Percentiles rank a stretch among this genome's conserved stretches.
These are phyloP conservation scores for Entrophospora sp. DNA, from an alignment of 192 early-diverging fungal species.

Conservation along the genomic window DNA sequence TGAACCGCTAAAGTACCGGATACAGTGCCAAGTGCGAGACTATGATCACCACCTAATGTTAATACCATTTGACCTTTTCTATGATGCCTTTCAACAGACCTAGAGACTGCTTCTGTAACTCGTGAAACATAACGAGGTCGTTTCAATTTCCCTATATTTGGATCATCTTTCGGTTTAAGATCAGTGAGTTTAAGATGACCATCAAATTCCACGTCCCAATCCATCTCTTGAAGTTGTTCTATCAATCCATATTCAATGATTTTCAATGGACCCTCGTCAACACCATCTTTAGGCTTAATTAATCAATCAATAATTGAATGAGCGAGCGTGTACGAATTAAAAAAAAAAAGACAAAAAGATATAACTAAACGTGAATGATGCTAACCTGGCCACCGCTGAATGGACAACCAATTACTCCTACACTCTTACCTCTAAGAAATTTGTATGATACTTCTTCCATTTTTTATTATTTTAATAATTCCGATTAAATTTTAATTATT, in stretches of 20 bases:
- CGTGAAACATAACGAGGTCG: constrained; percentile 75
- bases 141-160: constrained; percentile 72
- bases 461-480: too few relatives aligned
- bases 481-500: too few relatives aligned
- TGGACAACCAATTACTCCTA: constrained; percentile 63
- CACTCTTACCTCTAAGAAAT: constrained; percentile 56
- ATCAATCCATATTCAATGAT: constrained; percentile 78
- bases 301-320: too few relatives aligned
- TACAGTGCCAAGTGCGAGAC: constrained; percentile 85
- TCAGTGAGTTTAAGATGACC: constrained; percentile 61
- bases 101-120: constrained; percentile 59
- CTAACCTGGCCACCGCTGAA: constrained; percentile 59
- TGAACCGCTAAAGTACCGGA: constrained; percentile 67
- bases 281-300: constrained; percentile 80
- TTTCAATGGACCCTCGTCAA: constrained; percentile 78
- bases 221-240: constrained; percentile 72
- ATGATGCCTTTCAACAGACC: constrained; percentile 55
- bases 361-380: not conserved
- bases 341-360: not conserved
- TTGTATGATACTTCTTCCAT: too few relatives aligned
- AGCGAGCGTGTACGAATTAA: too few relatives aligned
- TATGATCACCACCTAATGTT: constrained; percentile 94
- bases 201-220: constrained; percentile 71
- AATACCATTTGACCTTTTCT: constrained; percentile 68
- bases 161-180: constrained; percentile 59